A percentile compares a stretch with the other conserved stretches of the same genome.
Evolutionary conservation across 2,329 filamentous ascomycete genomes (phyloP).

Genomic region (Stachybotrys chartarum): DNA sequence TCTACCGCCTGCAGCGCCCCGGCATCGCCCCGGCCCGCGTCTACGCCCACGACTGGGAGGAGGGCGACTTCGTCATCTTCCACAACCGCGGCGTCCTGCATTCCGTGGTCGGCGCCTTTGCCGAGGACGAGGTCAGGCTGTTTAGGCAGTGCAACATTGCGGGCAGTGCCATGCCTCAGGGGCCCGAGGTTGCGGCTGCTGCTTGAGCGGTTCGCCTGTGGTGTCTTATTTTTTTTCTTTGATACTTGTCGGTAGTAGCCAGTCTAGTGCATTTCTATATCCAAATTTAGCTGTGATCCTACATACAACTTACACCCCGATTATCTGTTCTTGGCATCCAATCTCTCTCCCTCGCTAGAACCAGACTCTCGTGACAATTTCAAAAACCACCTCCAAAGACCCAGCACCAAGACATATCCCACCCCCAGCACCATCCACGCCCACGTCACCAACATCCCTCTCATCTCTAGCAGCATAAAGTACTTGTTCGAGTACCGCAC

Average conservation of each 20-base stretch:
- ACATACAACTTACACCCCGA: too few relatives aligned
- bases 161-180: slow-evolving; percentile 49
- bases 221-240: neutral
- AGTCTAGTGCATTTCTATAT: neutral
- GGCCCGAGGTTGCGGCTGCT: slow-evolving; percentile 23
- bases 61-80: slow-evolving; percentile 71
- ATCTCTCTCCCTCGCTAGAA: too few relatives aligned
- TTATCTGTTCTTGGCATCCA: too few relatives aligned
- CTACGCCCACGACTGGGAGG: slow-evolving; percentile 70
- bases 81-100: slow-evolving; percentile 72
- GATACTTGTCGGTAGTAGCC: neutral
- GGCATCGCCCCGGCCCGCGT: slow-evolving; percentile 62
- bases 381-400: neutral
- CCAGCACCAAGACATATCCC: slow-evolving; percentile 6
- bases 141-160: slow-evolving; percentile 77
- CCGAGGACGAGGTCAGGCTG: slow-evolving; percentile 63
- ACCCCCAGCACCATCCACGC: slow-evolving; percentile 18
- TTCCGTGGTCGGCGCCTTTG: slow-evolving; percentile 68
- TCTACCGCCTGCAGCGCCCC: slow-evolving; percentile 63
- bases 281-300: too few relatives aligned
- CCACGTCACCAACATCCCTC: slow-evolving; percentile 20
- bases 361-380: neutral
- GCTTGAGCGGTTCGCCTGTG: neutral
- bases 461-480: slow-evolving; percentile 29
- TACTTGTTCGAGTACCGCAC: slow-evolving; percentile 27